Conservation (phyloP, 1,139 yeast genomes). For the Suhomyces wounanorum region DNA sequence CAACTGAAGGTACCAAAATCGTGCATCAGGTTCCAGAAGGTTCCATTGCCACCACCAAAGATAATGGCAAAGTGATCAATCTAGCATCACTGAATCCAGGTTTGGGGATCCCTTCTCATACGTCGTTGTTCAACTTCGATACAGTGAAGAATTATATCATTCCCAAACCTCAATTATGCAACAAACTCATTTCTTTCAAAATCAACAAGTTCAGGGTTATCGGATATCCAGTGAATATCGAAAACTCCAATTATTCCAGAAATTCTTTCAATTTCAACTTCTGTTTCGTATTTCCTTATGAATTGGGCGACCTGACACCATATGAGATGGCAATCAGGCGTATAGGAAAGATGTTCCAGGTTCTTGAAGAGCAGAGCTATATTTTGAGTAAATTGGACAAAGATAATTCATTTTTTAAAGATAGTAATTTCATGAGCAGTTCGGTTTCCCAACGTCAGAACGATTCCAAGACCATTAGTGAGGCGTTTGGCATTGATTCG, state of each 20-base stretch:
- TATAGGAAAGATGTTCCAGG: constrained; percentile 85
- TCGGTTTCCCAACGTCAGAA: background rate
- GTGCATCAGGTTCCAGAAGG: constrained; percentile 85
- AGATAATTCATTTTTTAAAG: constrained; percentile 39
- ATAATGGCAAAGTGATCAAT: background rate
- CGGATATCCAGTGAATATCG: constrained; percentile 90
- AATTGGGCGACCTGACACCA: constrained; percentile 71
- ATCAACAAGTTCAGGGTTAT: constrained; percentile 70
- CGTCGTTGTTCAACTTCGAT: constrained; percentile 73
- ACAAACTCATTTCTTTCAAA: constrained; percentile 73
- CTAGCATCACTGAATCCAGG: background rate
- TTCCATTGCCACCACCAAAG: constrained; percentile 40
- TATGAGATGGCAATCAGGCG: constrained; percentile 85
- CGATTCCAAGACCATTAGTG: constrained; percentile 2
- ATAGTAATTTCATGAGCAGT: constrained; percentile 8
- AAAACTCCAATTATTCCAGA: constrained; percentile 74
- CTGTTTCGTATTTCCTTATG: constrained; percentile 85
- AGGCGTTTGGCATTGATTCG: constrained; percentile 13
- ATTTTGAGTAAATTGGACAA: constrained; percentile 60
- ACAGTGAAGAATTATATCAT: constrained; percentile 85
- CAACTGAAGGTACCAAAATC: constrained; percentile 94
- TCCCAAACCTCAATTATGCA: constrained; percentile 91
- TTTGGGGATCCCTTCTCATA: background rate
- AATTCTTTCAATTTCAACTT: constrained; percentile 92
- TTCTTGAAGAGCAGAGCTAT: constrained; percentile 85